These are phyloP conservation scores for Glonium stellatum DNA, from an alignment of 495 filamentous ascomycete genomes.

Conservation along the genomic window DNA sequence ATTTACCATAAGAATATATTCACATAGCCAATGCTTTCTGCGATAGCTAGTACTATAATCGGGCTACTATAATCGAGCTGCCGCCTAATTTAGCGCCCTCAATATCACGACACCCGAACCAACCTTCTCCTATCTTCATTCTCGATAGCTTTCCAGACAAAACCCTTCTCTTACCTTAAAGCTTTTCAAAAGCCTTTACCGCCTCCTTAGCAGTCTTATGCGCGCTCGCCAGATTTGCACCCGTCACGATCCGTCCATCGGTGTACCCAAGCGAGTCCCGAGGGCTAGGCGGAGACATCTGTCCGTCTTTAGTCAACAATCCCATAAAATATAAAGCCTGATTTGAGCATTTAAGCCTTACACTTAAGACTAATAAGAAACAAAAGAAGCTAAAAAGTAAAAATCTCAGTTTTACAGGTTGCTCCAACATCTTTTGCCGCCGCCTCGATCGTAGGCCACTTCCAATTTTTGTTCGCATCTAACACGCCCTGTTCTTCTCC, in stretches of 20 bases:
- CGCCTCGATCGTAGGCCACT: slow-evolving; percentile 37
- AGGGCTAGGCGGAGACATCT: slow-evolving; percentile 37
- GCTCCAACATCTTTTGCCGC: slow-evolving; percentile 33
- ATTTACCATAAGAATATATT: no score
- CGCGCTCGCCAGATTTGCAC: slow-evolving; percentile 33
- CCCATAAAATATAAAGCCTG: no score
- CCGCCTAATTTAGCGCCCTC: no score
- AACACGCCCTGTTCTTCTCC: slow-evolving; percentile 37
- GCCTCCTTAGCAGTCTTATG: slow-evolving; percentile 38
- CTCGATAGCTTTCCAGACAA: no score
- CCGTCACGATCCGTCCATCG: slow-evolving; percentile 34
- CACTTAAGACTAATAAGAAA: background rate
- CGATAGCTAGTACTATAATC: no score
- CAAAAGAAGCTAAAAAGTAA: slow-evolving; percentile 2
- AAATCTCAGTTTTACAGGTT: slow-evolving; percentile 30
- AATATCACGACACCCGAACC: no score
- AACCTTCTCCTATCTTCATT: no score
- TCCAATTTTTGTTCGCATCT: slow-evolving; percentile 34
- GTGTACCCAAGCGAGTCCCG: slow-evolving; percentile 44
- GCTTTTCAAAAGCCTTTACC: slow-evolving; percentile 36
- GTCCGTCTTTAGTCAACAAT: background rate
- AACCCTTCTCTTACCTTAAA: no score
- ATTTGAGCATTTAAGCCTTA: slow-evolving; percentile 2
- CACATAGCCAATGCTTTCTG: no score
- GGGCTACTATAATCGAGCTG: no score